Base-by-base conservation (phyloP, 306 rosid species). In the Vachellia collinsii region DNA sequence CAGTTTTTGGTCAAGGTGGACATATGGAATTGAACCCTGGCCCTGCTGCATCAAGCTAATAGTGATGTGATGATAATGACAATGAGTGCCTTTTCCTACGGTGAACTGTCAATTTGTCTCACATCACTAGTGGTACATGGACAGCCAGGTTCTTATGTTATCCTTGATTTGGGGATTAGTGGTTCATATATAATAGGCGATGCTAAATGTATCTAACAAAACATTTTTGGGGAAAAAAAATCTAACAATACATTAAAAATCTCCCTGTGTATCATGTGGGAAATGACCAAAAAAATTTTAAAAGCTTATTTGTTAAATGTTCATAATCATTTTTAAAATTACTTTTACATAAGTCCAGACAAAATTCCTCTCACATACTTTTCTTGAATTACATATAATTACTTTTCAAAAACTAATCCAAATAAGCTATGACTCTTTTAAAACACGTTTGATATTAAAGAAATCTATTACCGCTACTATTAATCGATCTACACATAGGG, bases 61-160 rank as follows among this genome's bases (percentile, higher is more conserved):
- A 77, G 63, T 77, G 75, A 76, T 42, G 59, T 59, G 72, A 75
- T 58, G 74, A 78, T 74, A 48, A 41, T 69, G 79, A 77, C 78
- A 64, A 72, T 51, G 70, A 34, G 74, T 61, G 61, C 67, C 62
- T 75, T 61, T 44, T 29, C 34, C 62, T 64, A 0, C 12, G 36
- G 47, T 63, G 80, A 53, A 46, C 46, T 63, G 72, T 76, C 80
- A 4, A 59, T 58, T 75, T 75, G 50, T 58, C 56, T 17, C 59
- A 6, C 8, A 22, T 64, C 72, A 36, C 38, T 61, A 8, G 3
- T 47, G 47, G 29, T 58, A 39, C 70, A 37, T 17, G 44, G 17
- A n/a, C 50, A 67, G 47, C 54, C 56, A 22, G 13, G 16, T 22
- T 70, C 74, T 11, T 42, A 42, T 36, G 53, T 70, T 11, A 6